A percentile compares a stretch with the other conserved stretches of the same genome.
Evolutionary conservation across 2,329 filamentous ascomycete species (phyloP).

Genomic region (Dryadomyces quercivorus): DNA sequence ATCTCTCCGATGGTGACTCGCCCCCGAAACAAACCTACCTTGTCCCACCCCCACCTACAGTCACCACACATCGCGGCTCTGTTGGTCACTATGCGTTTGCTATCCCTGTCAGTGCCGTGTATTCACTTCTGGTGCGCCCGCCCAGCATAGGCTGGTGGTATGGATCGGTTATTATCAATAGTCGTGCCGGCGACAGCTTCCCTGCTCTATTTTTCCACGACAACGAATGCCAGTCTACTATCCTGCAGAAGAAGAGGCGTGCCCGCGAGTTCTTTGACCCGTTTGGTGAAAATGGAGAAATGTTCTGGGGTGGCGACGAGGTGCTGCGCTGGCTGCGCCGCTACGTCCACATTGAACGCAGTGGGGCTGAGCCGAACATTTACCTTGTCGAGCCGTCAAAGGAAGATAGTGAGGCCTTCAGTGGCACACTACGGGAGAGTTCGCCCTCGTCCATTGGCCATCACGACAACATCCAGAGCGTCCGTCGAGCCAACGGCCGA

Average conservation of each 20-base stretch:
- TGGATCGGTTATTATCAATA: slow-evolving; percentile 89
- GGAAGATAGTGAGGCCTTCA: slow-evolving; percentile 70
- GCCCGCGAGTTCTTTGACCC: slow-evolving; percentile 80
- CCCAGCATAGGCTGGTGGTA: slow-evolving; percentile 98
- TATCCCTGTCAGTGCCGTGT: slow-evolving; percentile 79
- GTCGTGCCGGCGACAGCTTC: slow-evolving; percentile 79
- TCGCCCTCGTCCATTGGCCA: slow-evolving; percentile 29
- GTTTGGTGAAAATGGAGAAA: slow-evolving; percentile 69
- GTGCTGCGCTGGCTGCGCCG: slow-evolving; percentile 79
- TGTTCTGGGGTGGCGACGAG: slow-evolving; percentile 98
- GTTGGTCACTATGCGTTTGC: slow-evolving; percentile 82
- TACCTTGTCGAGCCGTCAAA: slow-evolving; percentile 80
- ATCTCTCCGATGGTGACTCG: slow-evolving; percentile 68
- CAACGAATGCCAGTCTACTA: slow-evolving; percentile 89
- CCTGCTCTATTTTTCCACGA: slow-evolving; percentile 97
- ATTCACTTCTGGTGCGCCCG: slow-evolving; percentile 78
- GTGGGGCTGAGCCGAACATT: slow-evolving; percentile 74
- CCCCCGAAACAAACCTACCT: slow-evolving; percentile 80
- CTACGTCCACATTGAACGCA: slow-evolving; percentile 74
- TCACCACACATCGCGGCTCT: slow-evolving; percentile 59
- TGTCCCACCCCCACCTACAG: slow-evolving; percentile 80
- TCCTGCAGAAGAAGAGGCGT: slow-evolving; percentile 80
- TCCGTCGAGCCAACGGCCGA: slow-evolving; percentile 22
- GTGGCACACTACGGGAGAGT: slow-evolving; percentile 42
- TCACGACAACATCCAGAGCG: slow-evolving; percentile 23